Evolutionary conservation across 495 filamentous ascomycete genomes (phyloP), one percentile per base, ranked within the genome.

Genomic region (Thozetella sp.): DNA sequence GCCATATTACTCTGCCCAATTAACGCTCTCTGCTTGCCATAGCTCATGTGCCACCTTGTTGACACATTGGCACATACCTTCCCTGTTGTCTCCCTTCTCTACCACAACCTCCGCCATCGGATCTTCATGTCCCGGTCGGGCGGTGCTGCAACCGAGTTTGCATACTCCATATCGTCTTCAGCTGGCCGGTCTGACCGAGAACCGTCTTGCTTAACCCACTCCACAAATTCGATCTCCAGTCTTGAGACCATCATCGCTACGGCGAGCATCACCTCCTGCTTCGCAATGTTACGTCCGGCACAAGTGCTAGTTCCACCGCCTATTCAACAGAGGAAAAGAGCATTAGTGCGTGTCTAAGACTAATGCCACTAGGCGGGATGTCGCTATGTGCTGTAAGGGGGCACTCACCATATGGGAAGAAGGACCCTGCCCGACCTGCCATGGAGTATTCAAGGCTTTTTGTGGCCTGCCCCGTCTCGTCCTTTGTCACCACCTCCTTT

Each of bases 181-280:
- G 67, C 59, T 10, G 51, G 52, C 13, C 69, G 46, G 19, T 66
- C 60, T 0, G 62, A 67, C 15, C 13, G 30, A 3, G 51, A 56
- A 1, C 67, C 67, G 53, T 72, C 62, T 17, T 40, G 13, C 0
- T 40, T 58, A 1, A 46, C 51, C 61, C 64, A 70, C 24, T 70
- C 61, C 1, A 66, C 59, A 1, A 82, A 69, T 30, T 80, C 70
- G 55, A 86, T 70, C 25, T 86, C 77, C 74, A 83, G 85, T 61
- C 79, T 67, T 12, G 75, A 67, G 4, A 87, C 57, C 22, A 87
- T 72, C 1, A 78, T 66, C 22, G 79, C 80, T 1, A 76, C 65
- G 13, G 79, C 72, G 13, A 72, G 62, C 22, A 87, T 53, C 4
- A 83, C 76, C 57, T 81, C 68, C 53, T 70, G 66, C 63, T 84